These are phyloP conservation scores for Bolboschoenoplectus hybrid DNA, from an alignment of 202 grass and related monocot species.

Conservation along the genomic window DNA sequence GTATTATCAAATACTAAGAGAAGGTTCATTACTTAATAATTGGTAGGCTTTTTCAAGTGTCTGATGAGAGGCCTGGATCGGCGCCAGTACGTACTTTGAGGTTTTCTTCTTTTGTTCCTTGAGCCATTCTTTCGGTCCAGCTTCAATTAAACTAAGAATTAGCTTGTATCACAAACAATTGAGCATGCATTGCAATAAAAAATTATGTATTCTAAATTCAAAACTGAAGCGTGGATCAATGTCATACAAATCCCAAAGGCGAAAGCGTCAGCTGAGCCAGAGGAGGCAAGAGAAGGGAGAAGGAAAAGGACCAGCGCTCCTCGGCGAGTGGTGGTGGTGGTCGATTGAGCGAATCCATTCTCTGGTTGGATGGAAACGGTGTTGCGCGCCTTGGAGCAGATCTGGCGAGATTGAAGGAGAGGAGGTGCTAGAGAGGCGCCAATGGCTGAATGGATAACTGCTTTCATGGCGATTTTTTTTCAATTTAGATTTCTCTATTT, in stretches of 20 bases:
- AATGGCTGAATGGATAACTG: conserved; percentile 50
- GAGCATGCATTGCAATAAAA: background rate
- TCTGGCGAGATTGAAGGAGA: conserved; percentile 21
- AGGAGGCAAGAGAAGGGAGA: conserved; percentile 30
- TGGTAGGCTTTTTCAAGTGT: conserved; percentile 63
- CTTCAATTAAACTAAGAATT: conserved; percentile 41
- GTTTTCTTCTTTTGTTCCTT: conserved; percentile 92
- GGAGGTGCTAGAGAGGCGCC: conserved; percentile 31
- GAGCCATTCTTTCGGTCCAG: conserved; percentile 84
- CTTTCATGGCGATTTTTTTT: conserved; percentile 40
- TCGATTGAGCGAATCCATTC: background rate
- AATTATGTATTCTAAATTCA: background rate
- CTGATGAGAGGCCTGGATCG: conserved; percentile 77
- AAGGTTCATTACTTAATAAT: conserved; percentile 52
- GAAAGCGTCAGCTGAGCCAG: conserved; percentile 50
- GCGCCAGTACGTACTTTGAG: conserved; percentile 68
- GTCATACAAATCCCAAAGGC: conserved; percentile 69
- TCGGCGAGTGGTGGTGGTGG: conserved; percentile 39
- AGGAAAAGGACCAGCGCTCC: conserved; percentile 46
- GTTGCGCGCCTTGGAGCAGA: conserved; percentile 1
- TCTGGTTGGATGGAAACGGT: background rate
- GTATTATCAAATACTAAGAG: background rate
- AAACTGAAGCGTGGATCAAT: background rate
- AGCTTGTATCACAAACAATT: background rate
- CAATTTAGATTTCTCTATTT: background rate